phyloP scores from a whole-genome alignment of 352 stramenopile species.

The Plasmopara muralis region DNA sequence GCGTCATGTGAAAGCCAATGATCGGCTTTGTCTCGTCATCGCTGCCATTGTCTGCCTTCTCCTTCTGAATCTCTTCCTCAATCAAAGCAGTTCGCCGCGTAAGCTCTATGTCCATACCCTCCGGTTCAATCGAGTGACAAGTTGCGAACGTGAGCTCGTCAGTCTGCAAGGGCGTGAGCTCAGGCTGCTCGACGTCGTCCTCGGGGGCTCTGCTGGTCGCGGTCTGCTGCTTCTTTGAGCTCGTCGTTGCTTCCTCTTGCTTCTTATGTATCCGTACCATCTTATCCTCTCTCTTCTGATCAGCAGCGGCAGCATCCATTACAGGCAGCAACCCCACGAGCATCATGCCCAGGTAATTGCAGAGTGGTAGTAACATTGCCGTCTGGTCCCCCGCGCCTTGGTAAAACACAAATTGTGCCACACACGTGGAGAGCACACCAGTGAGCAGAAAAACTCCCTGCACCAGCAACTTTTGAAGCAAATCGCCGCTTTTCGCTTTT shows the following conservation, averaged over 20 bases:
- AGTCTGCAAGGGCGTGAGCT: constrained; percentile 16
- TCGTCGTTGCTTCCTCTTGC: not conserved
- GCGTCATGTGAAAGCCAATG: constrained; percentile 14
- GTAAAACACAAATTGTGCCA: constrained; percentile 82
- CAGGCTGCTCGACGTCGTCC: constrained; percentile 27
- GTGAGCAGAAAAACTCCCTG: constrained; percentile 74
- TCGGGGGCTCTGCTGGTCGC: constrained; percentile 10
- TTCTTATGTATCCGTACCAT: constrained; percentile 2
- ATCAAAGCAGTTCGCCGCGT: constrained; percentile 29
- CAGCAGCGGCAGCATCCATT: not conserved
- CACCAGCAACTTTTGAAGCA: constrained; percentile 21
- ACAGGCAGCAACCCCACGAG: constrained; percentile 60
- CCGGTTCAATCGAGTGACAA: constrained; percentile 9
- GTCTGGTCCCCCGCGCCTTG: constrained; percentile 73
- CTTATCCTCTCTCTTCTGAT: constrained; percentile 5
- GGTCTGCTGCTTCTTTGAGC: not conserved
- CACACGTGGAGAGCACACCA: constrained; percentile 79
- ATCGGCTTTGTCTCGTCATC: constrained; percentile 18
- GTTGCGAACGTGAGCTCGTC: constrained; percentile 9
- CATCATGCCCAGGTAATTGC: constrained; percentile 86
- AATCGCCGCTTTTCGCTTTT: not conserved
- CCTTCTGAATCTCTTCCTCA: constrained; percentile 19
- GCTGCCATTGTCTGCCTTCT: constrained; percentile 13
- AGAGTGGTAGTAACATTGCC: constrained; percentile 80
- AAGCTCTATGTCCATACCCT: constrained; percentile 24